Conservation (phyloP, 768 basidiomycete genomes). For the Imleria badia region DNA sequence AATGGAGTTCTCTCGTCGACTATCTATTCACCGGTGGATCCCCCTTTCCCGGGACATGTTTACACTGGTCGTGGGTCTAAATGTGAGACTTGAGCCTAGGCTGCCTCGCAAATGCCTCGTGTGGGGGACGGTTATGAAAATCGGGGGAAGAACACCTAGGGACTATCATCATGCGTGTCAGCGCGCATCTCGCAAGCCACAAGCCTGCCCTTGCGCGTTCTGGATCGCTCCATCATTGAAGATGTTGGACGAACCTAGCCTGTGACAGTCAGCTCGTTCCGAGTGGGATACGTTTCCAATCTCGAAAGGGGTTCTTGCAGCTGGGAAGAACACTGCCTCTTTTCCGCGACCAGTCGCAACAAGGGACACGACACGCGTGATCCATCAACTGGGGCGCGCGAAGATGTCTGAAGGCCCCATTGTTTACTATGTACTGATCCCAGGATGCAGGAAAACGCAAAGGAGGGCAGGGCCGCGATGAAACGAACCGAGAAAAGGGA, state of each 20-base stretch:
- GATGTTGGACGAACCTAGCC: not conserved
- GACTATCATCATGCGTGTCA: not conserved
- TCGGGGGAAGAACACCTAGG: not conserved
- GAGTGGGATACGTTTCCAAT: not conserved
- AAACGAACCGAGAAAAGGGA: not conserved
- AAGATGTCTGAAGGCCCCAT: not conserved
- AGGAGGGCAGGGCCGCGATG: not conserved
- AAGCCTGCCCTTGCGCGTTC: not conserved
- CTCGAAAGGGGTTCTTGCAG: not conserved
- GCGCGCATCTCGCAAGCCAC: not conserved
- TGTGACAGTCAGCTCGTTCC: not conserved
- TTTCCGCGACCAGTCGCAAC: not conserved
- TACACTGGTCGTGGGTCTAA: not conserved
- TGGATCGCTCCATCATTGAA: not conserved
- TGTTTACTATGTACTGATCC: not conserved
- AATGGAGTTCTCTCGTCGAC: not conserved
- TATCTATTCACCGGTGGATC: not conserved
- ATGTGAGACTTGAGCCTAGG: not conserved
- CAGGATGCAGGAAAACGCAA: not conserved
- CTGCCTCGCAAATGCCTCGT: constrained; percentile 26
- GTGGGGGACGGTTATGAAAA: constrained; percentile 4
- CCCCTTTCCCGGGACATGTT: not conserved
- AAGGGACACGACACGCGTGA: not conserved
- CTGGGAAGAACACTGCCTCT: constrained; percentile 7
- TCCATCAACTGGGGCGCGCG: constrained; percentile 3